Evolutionary conservation across 2,329 filamentous ascomycete genomes (phyloP), one percentile per base, ranked within the genome.

Genomic region (Aspergillus hiratsukae): DNA sequence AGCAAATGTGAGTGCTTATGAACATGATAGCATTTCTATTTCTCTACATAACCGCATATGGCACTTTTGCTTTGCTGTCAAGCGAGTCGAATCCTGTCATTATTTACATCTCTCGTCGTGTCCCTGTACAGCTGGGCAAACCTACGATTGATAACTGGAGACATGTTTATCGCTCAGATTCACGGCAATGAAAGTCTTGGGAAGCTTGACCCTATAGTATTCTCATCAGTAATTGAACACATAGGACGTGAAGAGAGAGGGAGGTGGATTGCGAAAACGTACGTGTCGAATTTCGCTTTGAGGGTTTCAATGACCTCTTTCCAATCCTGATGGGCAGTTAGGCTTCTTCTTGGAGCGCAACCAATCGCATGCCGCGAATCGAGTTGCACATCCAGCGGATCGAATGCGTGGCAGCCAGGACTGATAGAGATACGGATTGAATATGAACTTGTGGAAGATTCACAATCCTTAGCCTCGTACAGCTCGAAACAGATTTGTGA

Each of bases 401-500:
- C 94, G 72, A 93, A 96, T 11, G 95, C 92, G 74, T 99, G 94
- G 69, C 93, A 97, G 10, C 94, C 94, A 1, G 95, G 94, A 63
- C 89, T 94, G 68, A 99, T 91, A 28, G 90, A 94, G 71, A 99
- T 97, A 58, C 93, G 88, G 71, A 99, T 99, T 68, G 88, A 94
- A 76, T 99, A 99, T 54, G 91, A 90, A 75, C 93, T 97, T 2
- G 86, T 87, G 52, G 88, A 87, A 37, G 85, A 85, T 58, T 87
- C 85, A 53, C 85, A 86, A 62, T 91, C 93, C 73, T 94, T 90
- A 17, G 91, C 93, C 73, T 99, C 94, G 75, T 99, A 99, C 28
- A 99, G 81, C 77, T 99, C 94, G 65, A 99, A 99, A 73, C 91
- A 96, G 70, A 99, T 97, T 71, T 97, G 94, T 7, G 90, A 95